Evolutionary conservation across 495 filamentous ascomycete genomes (phyloP).

Genomic region (Beverwykella pulmonaria): DNA sequence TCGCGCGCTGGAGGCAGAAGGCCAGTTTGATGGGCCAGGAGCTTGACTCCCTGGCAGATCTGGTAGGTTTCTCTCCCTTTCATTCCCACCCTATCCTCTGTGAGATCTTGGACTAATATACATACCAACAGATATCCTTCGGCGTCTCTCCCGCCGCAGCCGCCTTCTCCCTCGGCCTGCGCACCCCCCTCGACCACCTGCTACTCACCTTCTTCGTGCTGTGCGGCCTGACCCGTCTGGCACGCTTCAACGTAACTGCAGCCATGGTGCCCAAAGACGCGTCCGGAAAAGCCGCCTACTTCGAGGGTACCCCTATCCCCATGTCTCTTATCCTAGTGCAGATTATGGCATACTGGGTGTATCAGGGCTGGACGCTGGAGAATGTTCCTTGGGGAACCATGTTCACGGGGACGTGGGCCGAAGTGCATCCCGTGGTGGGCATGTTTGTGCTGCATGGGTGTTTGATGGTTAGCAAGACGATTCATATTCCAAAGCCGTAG

Average conservation of each 20-base stretch:
- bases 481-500: constrained; percentile 95
- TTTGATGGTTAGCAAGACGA: constrained; percentile 88
- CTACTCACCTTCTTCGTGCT: constrained; percentile 89
- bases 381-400: constrained; percentile 70
- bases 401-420: constrained; percentile 67
- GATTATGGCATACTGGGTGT: constrained; percentile 89
- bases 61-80: constrained; percentile 60
- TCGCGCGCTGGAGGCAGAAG: constrained; percentile 94
- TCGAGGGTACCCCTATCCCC: constrained; percentile 95
- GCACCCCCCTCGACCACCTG: constrained; percentile 82
- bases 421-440: constrained; percentile 83
- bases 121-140: constrained; percentile 76
- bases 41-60: constrained; percentile 92
- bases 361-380: constrained; percentile 75
- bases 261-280: constrained; percentile 85
- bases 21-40: constrained; percentile 97
- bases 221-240: constrained; percentile 89
- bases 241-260: constrained; percentile 96
- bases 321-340: constrained; percentile 78
- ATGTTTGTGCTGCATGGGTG: constrained; percentile 85
- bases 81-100: neutral
- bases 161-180: constrained; percentile 87
- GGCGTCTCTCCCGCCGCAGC: constrained; percentile 84
- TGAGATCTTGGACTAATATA: neutral
- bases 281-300: constrained; percentile 87